Conservation (phyloP, 2,329 filamentous ascomycete species). For the Hysterium pulicare region DNA sequence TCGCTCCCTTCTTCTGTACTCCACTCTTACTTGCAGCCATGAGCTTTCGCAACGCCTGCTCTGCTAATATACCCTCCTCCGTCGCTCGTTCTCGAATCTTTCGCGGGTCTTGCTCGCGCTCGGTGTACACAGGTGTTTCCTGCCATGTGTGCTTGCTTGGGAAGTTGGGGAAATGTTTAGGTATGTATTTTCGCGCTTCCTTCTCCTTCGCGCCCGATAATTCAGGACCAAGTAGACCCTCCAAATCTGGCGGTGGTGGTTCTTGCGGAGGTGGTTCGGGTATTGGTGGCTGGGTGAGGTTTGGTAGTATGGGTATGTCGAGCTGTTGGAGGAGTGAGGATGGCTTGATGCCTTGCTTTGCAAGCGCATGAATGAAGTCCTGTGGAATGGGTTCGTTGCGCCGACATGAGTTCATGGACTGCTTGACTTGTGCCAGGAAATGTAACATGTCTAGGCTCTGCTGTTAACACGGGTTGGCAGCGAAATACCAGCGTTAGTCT, state of each 20-base stretch:
- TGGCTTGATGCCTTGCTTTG: conserved; percentile 37
- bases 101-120: conserved; percentile 58
- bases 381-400: conserved; percentile 55
- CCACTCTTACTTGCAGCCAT: conserved; percentile 49
- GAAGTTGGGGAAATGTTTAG: conserved; percentile 58
- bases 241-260: conserved; percentile 41
- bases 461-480: conserved; percentile 6
- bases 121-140: conserved; percentile 56
- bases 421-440: conserved; percentile 52
- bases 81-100: conserved; percentile 61
- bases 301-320: conserved; percentile 35
- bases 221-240: conserved; percentile 51
- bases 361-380: conserved; percentile 56
- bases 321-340: conserved; percentile 42
- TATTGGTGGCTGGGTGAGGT: conserved; percentile 40
- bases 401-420: conserved; percentile 57
- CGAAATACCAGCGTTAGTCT: background rate
- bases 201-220: conserved; percentile 48
- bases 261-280: conserved; percentile 40
- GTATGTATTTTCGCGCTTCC: conserved; percentile 52
- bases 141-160: conserved; percentile 64
- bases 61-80: conserved; percentile 62
- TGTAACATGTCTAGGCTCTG: conserved; percentile 50
- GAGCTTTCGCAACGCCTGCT: conserved; percentile 62
- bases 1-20: conserved; percentile 23